These are phyloP conservation scores for Curvularia lunata DNA, from an alignment of 2,329 filamentous ascomycete genomes.

Conservation along the genomic window DNA sequence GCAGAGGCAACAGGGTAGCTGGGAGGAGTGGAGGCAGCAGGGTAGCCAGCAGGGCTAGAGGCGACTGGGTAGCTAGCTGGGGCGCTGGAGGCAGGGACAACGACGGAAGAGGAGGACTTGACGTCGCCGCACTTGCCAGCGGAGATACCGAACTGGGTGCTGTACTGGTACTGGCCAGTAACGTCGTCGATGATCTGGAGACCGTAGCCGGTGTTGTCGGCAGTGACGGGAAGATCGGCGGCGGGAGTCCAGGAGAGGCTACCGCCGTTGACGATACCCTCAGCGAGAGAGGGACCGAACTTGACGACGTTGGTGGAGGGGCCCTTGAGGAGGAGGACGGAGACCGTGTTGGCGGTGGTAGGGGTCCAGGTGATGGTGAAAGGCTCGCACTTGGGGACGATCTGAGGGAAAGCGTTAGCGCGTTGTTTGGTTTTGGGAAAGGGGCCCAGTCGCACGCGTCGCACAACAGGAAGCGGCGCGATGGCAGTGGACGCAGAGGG, in stretches of 20 bases:
- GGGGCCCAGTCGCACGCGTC: not conserved
- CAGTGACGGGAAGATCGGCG: slow-evolving; percentile 52
- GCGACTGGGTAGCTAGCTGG: slow-evolving; percentile 7
- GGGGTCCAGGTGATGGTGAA: slow-evolving; percentile 66
- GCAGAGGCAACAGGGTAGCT: slow-evolving; percentile 21
- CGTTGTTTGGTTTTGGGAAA: slow-evolving; percentile 3
- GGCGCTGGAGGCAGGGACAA: slow-evolving; percentile 8
- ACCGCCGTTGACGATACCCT: slow-evolving; percentile 63
- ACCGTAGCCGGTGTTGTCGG: slow-evolving; percentile 62
- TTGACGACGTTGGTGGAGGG: slow-evolving; percentile 62
- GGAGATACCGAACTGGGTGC: slow-evolving; percentile 67
- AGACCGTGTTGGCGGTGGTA: slow-evolving; percentile 57
- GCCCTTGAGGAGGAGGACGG: slow-evolving; percentile 66
- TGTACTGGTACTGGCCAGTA: slow-evolving; percentile 65
- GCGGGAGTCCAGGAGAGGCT: slow-evolving; percentile 62
- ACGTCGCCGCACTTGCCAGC: slow-evolving; percentile 45
- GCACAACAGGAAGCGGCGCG: not conserved
- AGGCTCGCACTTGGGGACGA: slow-evolving; percentile 61
- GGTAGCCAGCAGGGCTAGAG: slow-evolving; percentile 19
- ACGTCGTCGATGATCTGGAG: slow-evolving; percentile 66
- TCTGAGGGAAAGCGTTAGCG: slow-evolving; percentile 23
- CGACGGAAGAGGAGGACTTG: slow-evolving; percentile 27
- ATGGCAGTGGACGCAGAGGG: too few relatives aligned
- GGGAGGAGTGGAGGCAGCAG: slow-evolving; percentile 13
- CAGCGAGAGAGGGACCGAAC: slow-evolving; percentile 57